Percentiles rank a stretch among this genome's conserved stretches.
Conservation (phyloP, 345 rosid species). For the Alliaria petiolata region DNA sequence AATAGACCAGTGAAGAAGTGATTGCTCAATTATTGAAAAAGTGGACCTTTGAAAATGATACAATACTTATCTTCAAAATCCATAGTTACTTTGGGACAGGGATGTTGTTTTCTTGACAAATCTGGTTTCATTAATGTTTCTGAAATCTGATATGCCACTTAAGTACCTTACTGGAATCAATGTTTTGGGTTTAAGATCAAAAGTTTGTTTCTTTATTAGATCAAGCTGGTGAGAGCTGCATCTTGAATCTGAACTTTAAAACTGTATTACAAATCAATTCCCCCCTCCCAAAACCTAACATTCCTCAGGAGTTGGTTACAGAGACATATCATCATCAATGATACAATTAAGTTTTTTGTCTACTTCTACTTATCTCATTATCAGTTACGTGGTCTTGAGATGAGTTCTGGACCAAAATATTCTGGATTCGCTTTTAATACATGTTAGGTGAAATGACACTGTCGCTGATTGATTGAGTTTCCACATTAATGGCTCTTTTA, state of each 20-base stretch:
- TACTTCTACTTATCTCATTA: constrained; percentile 23
- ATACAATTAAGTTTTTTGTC: constrained; percentile 27
- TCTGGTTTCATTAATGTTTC: background rate
- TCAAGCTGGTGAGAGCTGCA: constrained; percentile 5
- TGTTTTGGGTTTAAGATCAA: background rate
- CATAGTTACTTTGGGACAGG: background rate
- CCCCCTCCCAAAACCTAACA: background rate
- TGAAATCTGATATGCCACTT: background rate
- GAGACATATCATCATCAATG: constrained; percentile 20
- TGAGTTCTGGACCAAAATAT: constrained; percentile 25
- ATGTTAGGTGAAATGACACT: constrained; percentile 30
- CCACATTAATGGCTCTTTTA: constrained; percentile 25
- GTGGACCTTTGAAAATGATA: constrained; percentile 25
- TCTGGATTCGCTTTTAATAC: constrained; percentile 12
- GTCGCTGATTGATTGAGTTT: constrained; percentile 23
- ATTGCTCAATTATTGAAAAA: constrained; percentile 12
- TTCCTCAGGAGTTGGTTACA: constrained; percentile 14
- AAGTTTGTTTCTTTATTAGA: constrained; percentile 1
- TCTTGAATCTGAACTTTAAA: background rate
- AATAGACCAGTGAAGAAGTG: background rate
- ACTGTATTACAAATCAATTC: background rate
- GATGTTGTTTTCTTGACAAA: background rate
- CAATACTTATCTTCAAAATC: constrained; percentile 15
- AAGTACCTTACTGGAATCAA: background rate
- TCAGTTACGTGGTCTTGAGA: constrained; percentile 25